phyloP scores from a whole-genome alignment of 169 alveolate species.

The Theileria equi region DNA sequence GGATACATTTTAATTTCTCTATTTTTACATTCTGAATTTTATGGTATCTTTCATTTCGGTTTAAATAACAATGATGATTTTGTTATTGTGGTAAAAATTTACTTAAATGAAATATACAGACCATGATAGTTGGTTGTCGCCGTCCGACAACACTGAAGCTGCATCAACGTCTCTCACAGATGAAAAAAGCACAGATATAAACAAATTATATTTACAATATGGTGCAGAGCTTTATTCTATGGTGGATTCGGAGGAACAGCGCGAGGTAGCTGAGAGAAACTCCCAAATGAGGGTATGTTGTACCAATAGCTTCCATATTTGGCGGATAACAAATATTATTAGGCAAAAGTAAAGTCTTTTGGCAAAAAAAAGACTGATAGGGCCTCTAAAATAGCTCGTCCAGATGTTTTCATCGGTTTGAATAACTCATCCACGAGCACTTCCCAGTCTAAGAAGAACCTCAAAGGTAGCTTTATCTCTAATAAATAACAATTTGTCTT shows the following conservation, averaged over 20 bases:
- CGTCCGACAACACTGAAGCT: not conserved
- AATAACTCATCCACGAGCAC: slow-evolving; percentile 1
- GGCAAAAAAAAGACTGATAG: slow-evolving; percentile 14
- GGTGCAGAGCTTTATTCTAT: slow-evolving; percentile 58
- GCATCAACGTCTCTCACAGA: not conserved
- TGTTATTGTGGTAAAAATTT: too few species aligned
- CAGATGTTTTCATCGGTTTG: slow-evolving; percentile 29
- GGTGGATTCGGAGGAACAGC: slow-evolving; percentile 50
- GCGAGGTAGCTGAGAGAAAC: slow-evolving; percentile 43
- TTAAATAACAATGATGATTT: too few species aligned
- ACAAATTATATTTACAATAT: slow-evolving; percentile 34
- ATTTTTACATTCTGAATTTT: not conserved
- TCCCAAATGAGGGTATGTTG: slow-evolving; percentile 45
- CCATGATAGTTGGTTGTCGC: not conserved
- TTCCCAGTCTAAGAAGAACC: not conserved
- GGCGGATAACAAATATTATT: not conserved
- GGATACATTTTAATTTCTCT: not conserved
- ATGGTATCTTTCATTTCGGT: not conserved
- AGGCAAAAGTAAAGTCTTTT: slow-evolving; percentile 44
- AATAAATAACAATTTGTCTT: not conserved
- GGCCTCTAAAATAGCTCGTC: slow-evolving; percentile 10
- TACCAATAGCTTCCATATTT: not conserved
- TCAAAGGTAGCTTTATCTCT: not conserved
- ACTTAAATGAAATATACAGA: not conserved
- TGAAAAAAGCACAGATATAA: slow-evolving; percentile 7